phyloP scores from a whole-genome alignment of 352 stramenopile genomes.

The Phytophthora foliorum region DNA sequence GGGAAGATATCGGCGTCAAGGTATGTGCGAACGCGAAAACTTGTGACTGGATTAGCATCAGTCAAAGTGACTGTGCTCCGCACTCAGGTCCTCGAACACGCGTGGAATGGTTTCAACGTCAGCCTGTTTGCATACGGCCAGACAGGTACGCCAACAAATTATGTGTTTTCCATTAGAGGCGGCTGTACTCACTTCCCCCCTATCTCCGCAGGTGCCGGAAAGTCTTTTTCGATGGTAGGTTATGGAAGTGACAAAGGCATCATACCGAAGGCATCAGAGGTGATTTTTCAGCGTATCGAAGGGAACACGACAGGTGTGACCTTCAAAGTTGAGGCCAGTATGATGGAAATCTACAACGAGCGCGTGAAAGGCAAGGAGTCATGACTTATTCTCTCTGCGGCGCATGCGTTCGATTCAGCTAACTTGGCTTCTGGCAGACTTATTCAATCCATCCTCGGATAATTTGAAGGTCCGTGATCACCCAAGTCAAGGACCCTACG shows the following conservation, averaged over 20 bases:
- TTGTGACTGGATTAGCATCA: background rate
- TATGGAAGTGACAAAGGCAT: constrained; percentile 87
- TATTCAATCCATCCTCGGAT: constrained; percentile 86
- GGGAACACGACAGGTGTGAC: constrained; percentile 52
- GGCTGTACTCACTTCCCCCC: background rate
- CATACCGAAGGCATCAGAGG: constrained; percentile 81
- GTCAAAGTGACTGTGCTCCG: background rate
- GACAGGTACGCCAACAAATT: constrained; percentile 49
- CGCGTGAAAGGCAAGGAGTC: constrained; percentile 73
- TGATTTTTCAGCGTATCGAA: constrained; percentile 88
- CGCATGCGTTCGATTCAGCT: constrained; percentile 1
- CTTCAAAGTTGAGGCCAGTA: constrained; percentile 90
- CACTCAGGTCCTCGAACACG: constrained; percentile 82
- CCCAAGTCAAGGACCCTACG: constrained; percentile 85
- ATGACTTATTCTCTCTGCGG: background rate
- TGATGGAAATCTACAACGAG: constrained; percentile 94
- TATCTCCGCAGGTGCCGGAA: constrained; percentile 60
- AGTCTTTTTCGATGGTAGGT: constrained; percentile 91
- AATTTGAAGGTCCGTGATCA: constrained; percentile 93
- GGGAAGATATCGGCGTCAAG: constrained; percentile 88
- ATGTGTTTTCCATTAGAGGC: background rate
- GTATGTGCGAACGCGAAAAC: constrained; percentile 27
- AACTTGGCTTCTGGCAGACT: constrained; percentile 44
- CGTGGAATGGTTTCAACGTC: constrained; percentile 92
- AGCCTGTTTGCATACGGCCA: constrained; percentile 91